Evolutionary conservation across 805 yeast genomes (phyloP), one percentile per base, ranked within the genome.

Genomic region (Debaryomyces castellii): DNA sequence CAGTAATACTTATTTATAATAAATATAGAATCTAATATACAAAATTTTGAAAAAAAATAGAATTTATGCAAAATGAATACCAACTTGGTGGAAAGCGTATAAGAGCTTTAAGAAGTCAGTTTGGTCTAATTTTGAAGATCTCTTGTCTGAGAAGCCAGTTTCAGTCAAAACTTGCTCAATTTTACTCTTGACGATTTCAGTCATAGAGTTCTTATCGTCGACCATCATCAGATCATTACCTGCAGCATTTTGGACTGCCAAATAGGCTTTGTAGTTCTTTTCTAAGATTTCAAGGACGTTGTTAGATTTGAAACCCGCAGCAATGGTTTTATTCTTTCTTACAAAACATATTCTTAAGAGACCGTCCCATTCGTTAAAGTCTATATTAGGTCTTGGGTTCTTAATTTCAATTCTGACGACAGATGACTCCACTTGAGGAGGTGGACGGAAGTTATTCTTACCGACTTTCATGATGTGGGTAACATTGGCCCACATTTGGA

Each of bases 401-500:
- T 94, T 94, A 46, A 94, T 84, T 66, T 92, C 98, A 30, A 94
- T 82, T 59, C 96, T 80, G 16, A 94, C 98, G 40, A 94, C 99
- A 28, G 96, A 85, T 0, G 97, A 90, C 66, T 94, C 99, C 47
- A 94, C 99, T 66, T 94, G 91, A 47, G 99, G 99, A 9, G 99
- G 99, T 20, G 99, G 99, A 57, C 97, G 78, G 74, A 94, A 94
- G 62, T 94, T 94, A 63, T 94, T 94, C 62, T 83, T 87, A 20
- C 98, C 98, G 24, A 94, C 99, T 67, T 94, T 94, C 99, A 94
- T 94, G 44, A 94, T 88, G 64, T 94, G 99, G 6, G 96, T 90
- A 12, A 94, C 97, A 53, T 89, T 89, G n/a, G 97, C 97, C 97
- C 98, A 94, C 98, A 94, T 92, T 62, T 94, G 99, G 1, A 94